These are phyloP conservation scores for Pterulicium gracile DNA, from an alignment of 1,284 basidiomycete genomes.

Conservation along the genomic window DNA sequence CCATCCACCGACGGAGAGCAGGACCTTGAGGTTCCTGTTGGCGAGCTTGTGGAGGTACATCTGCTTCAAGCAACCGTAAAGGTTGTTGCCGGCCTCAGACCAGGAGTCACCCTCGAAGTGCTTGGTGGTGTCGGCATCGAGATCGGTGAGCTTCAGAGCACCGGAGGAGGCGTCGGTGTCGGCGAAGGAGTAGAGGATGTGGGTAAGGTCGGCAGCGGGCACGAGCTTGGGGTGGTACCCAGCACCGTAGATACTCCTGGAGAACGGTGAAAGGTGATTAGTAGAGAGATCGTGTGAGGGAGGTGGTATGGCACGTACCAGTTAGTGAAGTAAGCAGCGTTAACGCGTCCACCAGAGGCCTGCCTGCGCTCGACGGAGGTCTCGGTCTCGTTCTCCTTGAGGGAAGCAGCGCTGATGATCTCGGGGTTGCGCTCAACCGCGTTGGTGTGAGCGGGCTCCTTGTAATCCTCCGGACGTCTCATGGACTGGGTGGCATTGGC, in stretches of 20 bases:
- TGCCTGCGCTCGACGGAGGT: no score
- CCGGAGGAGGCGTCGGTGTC: conserved; percentile 66
- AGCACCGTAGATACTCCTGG: conserved; percentile 73
- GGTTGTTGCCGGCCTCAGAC: conserved; percentile 57
- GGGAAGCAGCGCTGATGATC: conserved; percentile 30
- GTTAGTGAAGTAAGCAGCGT: conserved; percentile 58
- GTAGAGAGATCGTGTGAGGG: conserved; percentile 7
- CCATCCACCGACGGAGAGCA: conserved; percentile 71
- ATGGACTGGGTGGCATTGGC: conserved; percentile 42
- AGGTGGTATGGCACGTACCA: conserved; percentile 25
- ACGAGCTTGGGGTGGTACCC: conserved; percentile 37
- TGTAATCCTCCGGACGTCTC: conserved; percentile 41
- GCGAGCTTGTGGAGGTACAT: conserved; percentile 65
- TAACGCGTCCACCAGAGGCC: conserved; percentile 11
- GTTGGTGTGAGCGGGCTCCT: conserved; percentile 26
- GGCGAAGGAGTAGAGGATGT: conserved; percentile 82
- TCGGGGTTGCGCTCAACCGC: conserved; percentile 25
- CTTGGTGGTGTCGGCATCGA: conserved; percentile 70
- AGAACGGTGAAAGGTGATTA: conserved; percentile 11
- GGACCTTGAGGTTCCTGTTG: conserved; percentile 67
- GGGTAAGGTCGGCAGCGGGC: background rate
- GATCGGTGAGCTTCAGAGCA: conserved; percentile 61
- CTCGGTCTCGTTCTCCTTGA: no score
- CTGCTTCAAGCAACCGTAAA: conserved; percentile 85
- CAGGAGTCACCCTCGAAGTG: conserved; percentile 54